Evolutionary conservation across 495 filamentous ascomycete genomes (phyloP).

Genomic region (Hyphodiscus hymeniophilus): DNA sequence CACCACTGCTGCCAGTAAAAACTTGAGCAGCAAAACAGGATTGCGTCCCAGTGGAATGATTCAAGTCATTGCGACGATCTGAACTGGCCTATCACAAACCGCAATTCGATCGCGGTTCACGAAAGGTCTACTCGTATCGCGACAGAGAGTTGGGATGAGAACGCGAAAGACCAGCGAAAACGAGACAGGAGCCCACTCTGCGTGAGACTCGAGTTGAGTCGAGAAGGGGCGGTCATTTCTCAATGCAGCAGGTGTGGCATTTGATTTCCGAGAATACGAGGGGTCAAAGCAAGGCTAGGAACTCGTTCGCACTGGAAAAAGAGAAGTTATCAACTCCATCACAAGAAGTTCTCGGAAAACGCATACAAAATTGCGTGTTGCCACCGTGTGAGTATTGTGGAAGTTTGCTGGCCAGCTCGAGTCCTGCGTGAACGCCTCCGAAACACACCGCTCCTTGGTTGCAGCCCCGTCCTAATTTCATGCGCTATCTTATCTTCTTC

Average conservation of each 20-base stretch:
- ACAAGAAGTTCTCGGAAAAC: background rate
- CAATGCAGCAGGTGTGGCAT: constrained; percentile 12
- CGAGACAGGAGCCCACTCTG: too few species aligned
- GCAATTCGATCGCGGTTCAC: too few species aligned
- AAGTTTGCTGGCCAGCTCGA: constrained; percentile 2
- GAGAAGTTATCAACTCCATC: constrained; percentile 8
- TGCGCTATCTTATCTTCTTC: background rate
- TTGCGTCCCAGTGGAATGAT: too few species aligned
- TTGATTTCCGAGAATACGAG: constrained; percentile 14
- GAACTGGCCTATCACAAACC: too few species aligned
- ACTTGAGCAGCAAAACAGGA: too few species aligned
- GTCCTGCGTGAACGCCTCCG: background rate
- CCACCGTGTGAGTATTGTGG: background rate
- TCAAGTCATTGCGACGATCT: too few species aligned
- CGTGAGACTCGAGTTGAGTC: too few species aligned
- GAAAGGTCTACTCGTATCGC: too few species aligned
- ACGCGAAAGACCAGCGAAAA: too few species aligned
- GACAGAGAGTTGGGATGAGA: too few species aligned
- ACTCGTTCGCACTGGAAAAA: background rate
- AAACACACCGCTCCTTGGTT: constrained; percentile 15
- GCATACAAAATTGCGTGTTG: constrained; percentile 16
- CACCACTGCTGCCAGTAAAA: too few species aligned
- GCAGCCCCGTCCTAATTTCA: constrained; percentile 8
- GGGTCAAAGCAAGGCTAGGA: constrained; percentile 4
- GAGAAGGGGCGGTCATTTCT: background rate